Evolutionary conservation across 768 basidiomycete species (phyloP), one percentile per base, ranked within the genome.

Genomic region (Leccinum subtestaceum): DNA sequence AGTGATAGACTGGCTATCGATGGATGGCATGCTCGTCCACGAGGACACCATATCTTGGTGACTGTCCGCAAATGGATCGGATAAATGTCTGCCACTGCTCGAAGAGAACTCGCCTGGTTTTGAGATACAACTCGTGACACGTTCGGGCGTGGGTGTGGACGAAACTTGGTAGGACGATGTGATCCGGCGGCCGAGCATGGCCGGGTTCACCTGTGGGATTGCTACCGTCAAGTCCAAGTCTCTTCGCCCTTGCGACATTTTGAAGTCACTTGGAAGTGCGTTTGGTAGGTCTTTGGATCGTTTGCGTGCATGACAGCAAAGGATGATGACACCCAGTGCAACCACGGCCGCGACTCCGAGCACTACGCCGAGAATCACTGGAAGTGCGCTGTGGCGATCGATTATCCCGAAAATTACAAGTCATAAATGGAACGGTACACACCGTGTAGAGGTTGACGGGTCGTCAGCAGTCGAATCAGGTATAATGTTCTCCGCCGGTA

Each of bases 11-110:
- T 19, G n/a, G 19, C 19, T 45, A 45, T 45, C 19, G 11, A 21
- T 10, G 3, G 43, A 45, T 27, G 46, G 36, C 6, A 38, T 29
- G 34, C 57, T 59, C n/a, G 56, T 66, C 34, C 45, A 60, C 12
- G 60, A 69, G 49, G 62, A 58, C 25, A n/a, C 57, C 15, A 36
- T 49, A 7, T 52, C 34, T 23, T 53, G 51, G 34, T 45, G 43
- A 45, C 51, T 49, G 49, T 67, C 57, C 38, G 52, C 54, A 56
- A 70, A 70, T 46, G 60, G 65, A 60, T 67, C 34, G 45, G 60
- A 66, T n/a, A 29, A 38, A 40, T 45, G 55, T 36, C 36, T 50
- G 5, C 55, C 17, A 15, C 61, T 65, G 23, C 45, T 63, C 31
- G 62, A 52, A 51, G 55, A 54, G 23, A 57, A 64, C 50, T 62